Evolutionary conservation across 2,329 filamentous ascomycete genomes (phyloP), one percentile per base, ranked within the genome.

Genomic region (Epichloe scottii): DNA sequence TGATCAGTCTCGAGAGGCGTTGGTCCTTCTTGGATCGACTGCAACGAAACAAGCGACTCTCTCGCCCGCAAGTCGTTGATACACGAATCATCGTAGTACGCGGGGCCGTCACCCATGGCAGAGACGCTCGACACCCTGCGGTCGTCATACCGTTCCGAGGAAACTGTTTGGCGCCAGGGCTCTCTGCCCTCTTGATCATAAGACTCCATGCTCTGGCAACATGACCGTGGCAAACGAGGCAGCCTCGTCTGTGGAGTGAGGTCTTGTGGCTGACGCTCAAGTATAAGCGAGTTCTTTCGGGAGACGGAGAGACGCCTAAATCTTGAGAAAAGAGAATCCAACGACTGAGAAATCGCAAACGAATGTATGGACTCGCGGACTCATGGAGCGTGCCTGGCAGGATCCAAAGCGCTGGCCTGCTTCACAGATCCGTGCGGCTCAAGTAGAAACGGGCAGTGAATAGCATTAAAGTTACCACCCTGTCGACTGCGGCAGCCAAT

Each of bases 171-270:
- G 19, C 57, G 57, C 53, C 56, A 60, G 53, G 61, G 59, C 54
- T 67, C 58, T 52, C 58, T 57, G 58, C 59, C 59, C 52, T 57
- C 53, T 49, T 62, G 43, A 62, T 64, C 56, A 61, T 56, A 54
- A 58, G 64, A 55, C 51, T 59, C 58, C 66, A 68, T 68, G 35
- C 46, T 54, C 51, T 45, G 37, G 51, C 48, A 42, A 34, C 42
- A 49, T 53, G 45, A 52, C 49, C 63, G 65, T 65, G 54, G 52
- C 54, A 49, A 49, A 37, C 42, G 41, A 51, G 34, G 45, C 45
- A 39, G 33, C 14, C 34, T 39, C 19, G 19, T 38, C 45, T n/a
- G 21, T 17, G 19, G 4, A n/a, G 45, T 15, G 34, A 38, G 46
- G 5, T 42, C 17, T n/a, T 7, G 5, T 38, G 35, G 14, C 14